These are phyloP conservation scores for Lasiosphaeria ovina DNA, from an alignment of 495 filamentous ascomycete species.

Conservation along the genomic window DNA sequence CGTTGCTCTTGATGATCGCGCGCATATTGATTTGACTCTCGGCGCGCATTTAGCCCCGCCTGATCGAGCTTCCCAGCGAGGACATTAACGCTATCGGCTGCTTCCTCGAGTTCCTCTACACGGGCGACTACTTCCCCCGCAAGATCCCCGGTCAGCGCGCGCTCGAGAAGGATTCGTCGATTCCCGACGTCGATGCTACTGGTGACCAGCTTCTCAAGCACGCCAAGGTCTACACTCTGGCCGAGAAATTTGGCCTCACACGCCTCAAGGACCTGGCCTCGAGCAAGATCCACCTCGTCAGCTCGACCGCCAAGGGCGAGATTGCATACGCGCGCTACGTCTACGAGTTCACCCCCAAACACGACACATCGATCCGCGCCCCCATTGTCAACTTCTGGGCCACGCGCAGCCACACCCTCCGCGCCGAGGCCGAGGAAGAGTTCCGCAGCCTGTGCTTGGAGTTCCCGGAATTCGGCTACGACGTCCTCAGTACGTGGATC, in stretches of 20 bases:
- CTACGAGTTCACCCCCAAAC: conserved; percentile 68
- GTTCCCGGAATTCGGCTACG: conserved; percentile 86
- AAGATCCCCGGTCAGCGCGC: conserved; percentile 54
- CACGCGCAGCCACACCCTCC: conserved; percentile 70
- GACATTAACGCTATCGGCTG: conserved; percentile 79
- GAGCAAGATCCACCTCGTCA: conserved; percentile 85
- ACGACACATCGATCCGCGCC: conserved; percentile 71
- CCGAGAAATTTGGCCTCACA: conserved; percentile 71
- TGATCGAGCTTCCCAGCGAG: conserved; percentile 66
- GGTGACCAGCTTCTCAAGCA: conserved; percentile 80
- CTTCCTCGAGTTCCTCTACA: conserved; percentile 92
- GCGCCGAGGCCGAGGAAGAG: conserved; percentile 77
- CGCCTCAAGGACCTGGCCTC: conserved; percentile 75
- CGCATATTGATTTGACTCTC: not conserved
- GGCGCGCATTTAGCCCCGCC: conserved; percentile 48
- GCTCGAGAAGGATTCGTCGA: conserved; percentile 57
- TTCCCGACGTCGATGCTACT: conserved; percentile 62
- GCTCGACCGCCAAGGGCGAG: conserved; percentile 81
- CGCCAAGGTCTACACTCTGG: conserved; percentile 84
- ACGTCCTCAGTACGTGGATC: conserved; percentile 66
- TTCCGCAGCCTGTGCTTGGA: conserved; percentile 82
- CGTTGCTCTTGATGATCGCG: not conserved
- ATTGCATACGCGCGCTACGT: conserved; percentile 88
- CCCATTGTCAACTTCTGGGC: conserved; percentile 94
- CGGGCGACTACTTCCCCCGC: conserved; percentile 80